These are phyloP conservation scores for Aspergillus viridinutans DNA, from an alignment of 2,329 filamentous ascomycete genomes.

Conservation along the genomic window DNA sequence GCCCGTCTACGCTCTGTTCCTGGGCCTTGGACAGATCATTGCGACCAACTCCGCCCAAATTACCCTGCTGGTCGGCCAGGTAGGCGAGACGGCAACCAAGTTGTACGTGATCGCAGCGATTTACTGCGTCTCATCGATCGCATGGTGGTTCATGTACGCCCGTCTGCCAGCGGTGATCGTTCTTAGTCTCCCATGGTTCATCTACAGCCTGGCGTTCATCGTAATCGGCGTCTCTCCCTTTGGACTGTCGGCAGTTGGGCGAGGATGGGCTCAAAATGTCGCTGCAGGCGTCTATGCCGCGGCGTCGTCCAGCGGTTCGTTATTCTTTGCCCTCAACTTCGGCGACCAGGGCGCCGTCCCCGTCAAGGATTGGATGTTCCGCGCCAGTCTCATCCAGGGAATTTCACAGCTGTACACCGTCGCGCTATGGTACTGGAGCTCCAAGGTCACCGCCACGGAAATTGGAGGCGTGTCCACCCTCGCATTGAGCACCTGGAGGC, in stretches of 20 bases:
- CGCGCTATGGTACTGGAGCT: slow-evolving; percentile 63
- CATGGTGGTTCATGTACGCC: slow-evolving; percentile 62
- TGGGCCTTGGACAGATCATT: slow-evolving; percentile 59
- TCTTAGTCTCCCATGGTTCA: slow-evolving; percentile 56
- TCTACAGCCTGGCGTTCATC: slow-evolving; percentile 60
- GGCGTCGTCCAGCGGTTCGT: slow-evolving; percentile 57
- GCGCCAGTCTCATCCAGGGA: slow-evolving; percentile 62
- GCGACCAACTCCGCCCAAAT: slow-evolving; percentile 65
- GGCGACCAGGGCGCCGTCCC: slow-evolving; percentile 59
- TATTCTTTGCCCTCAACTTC: slow-evolving; percentile 65
- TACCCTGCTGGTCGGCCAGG: slow-evolving; percentile 61
- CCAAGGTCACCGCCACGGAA: slow-evolving; percentile 43
- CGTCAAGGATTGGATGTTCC: slow-evolving; percentile 60
- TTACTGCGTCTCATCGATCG: slow-evolving; percentile 54
- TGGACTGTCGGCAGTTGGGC: slow-evolving; percentile 30
- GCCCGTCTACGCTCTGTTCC: slow-evolving; percentile 58
- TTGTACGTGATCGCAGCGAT: slow-evolving; percentile 58
- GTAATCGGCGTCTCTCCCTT: slow-evolving; percentile 58
- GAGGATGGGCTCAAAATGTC: slow-evolving; percentile 55
- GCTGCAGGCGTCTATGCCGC: slow-evolving; percentile 58
- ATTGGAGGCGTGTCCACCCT: neutral
- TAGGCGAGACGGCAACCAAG: slow-evolving; percentile 55
- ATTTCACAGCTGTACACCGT: slow-evolving; percentile 62
- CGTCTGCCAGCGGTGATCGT: slow-evolving; percentile 52
- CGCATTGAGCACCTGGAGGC: slow-evolving; percentile 9